These are phyloP conservation scores for Sextonia rubra DNA, from an alignment of 164 flowering plant genomes.

Conservation along the genomic window DNA sequence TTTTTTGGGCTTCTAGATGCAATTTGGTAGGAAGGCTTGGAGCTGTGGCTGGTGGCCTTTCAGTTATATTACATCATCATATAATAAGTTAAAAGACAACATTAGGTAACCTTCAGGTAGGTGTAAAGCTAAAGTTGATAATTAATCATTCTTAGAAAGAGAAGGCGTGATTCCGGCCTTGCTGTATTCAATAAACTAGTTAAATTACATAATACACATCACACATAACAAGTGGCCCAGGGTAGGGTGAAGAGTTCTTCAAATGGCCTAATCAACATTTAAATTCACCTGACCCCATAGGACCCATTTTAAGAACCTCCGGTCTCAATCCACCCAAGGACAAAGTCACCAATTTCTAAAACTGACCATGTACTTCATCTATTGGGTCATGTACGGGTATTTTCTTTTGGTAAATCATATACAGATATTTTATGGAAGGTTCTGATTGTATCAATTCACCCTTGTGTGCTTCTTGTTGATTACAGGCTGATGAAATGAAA, in stretches of 20 bases:
- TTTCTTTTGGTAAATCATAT: no score
- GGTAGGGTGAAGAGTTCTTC: neutral
- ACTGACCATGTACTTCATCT: no score
- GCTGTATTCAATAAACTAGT: neutral
- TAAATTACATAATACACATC: neutral
- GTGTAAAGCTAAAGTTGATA: conserved; percentile 33
- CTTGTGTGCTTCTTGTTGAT: no score
- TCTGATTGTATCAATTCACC: no score
- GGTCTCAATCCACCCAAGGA: no score
- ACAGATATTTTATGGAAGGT: no score
- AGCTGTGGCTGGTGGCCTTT: conserved; percentile 43
- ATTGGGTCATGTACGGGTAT: no score
- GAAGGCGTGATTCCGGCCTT: conserved; percentile 24
- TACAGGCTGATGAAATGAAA: no score
- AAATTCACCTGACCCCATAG: no score
- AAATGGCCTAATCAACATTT: neutral
- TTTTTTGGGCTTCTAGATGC: conserved; percentile 73
- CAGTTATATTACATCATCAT: conserved; percentile 27
- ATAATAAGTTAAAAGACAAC: conserved; percentile 6
- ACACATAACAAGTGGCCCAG: neutral
- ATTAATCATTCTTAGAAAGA: conserved; percentile 23
- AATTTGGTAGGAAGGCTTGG: conserved; percentile 75
- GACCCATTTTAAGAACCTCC: no score
- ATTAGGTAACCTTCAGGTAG: conserved; percentile 40
- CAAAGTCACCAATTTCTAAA: no score